Evolutionary conservation across 1,284 basidiomycete genomes (phyloP), one percentile per base, ranked within the genome.

Genomic region (Ustilago crameri): DNA sequence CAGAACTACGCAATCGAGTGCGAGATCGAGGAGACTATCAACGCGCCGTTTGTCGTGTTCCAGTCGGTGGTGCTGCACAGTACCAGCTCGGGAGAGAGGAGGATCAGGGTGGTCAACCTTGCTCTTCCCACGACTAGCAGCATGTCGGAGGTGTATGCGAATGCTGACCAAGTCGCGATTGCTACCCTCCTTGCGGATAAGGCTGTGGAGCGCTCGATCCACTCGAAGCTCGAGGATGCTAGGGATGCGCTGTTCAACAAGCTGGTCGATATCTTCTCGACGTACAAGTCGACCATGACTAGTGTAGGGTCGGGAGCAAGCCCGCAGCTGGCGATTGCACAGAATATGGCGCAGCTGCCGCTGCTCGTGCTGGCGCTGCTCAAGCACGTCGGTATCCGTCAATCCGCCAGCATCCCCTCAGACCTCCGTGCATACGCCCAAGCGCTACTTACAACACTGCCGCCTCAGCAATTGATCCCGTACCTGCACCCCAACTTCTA

Each of bases 231-330:
- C 27, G 95, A 98, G 84, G 95, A 98, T 80, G 91, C 91, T 18
- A 88, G 96, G 41, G 95, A 96, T 80, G 89, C 91, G n/a, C 85
- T 96, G 53, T 90, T 91, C 84, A 91, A 93, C 86, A 93, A 91
- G 85, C 86, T 98, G 56, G 90, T 94, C 49, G 95, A 97, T 65
- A 91, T 98, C 60, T 86, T 98, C 55, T 87, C 88, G 22, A 91
- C 93, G 20, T 98, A 97, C 88, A 98, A 98, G 88, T 89, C 90
- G 59, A 96, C 93, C 75, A 97, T 98, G 91, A 98, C 95, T 7
- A 90, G 92, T 27, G 91, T 91, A 5, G 93, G 93, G 17, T 90
- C 91, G 0, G 94, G 95, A 30, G 93, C 95, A 0, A 93, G 91
- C 73, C 93, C 94, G n/a, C 93, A 96, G 84, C 86, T 99, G 51